Evolutionary conservation across 192 early-diverging fungal species (phyloP).

Genomic region (Phycomyces nitens): DNA sequence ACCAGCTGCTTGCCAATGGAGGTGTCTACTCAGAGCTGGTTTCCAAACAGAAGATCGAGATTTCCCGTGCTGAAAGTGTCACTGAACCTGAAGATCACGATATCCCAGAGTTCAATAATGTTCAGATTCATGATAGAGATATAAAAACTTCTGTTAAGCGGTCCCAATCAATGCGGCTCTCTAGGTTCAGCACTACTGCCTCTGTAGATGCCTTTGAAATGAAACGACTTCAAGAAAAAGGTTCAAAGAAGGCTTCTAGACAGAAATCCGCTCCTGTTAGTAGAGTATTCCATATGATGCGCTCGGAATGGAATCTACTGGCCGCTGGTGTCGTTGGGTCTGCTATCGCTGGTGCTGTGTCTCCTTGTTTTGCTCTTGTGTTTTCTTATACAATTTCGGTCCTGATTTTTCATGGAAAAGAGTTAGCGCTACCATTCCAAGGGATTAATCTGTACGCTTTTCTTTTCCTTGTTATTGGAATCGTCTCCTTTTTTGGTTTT

Average conservation of each 20-base stretch:
- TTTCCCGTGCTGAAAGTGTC: conserved; percentile 30
- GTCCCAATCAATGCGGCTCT: conserved; percentile 4
- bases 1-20: conserved; percentile 60
- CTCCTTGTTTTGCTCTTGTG: conserved; percentile 75
- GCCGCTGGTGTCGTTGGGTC: conserved; percentile 58
- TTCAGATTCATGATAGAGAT: neutral
- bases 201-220: conserved; percentile 32
- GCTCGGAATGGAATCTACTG: conserved; percentile 49
- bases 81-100: conserved; percentile 22
- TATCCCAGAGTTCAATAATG: conserved; percentile 1
- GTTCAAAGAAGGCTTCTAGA: conserved; percentile 30
- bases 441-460: conserved; percentile 31
- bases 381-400: conserved; percentile 47
- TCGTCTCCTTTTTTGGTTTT: conserved; percentile 17
- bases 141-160: neutral
- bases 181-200: conserved; percentile 8
- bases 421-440: conserved; percentile 21
- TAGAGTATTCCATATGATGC: conserved; percentile 51
- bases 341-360: conserved; percentile 66
- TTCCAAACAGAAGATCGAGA: conserved; percentile 60
- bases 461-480: conserved; percentile 29
- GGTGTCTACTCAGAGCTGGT: conserved; percentile 69
- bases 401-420: conserved; percentile 15
- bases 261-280: conserved; percentile 51
- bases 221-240: conserved; percentile 33